phyloP scores from a whole-genome alignment of 2,329 filamentous ascomycete species.

The Triangularia verruculosa region DNA sequence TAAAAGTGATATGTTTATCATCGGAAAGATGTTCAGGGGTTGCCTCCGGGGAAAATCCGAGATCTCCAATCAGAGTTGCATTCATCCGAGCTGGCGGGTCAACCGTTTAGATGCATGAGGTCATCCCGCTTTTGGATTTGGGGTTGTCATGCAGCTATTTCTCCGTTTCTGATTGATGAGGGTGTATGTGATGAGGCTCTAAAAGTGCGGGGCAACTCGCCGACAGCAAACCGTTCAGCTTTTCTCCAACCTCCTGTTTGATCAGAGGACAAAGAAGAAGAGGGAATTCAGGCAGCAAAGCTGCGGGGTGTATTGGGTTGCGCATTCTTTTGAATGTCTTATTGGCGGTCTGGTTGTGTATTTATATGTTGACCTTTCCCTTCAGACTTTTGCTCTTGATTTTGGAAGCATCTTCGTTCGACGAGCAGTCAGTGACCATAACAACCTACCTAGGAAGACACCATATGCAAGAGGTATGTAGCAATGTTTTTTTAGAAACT shows the following conservation, averaged over 20 bases:
- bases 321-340: too few relatives aligned
- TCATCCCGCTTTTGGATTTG: neutral
- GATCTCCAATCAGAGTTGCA: neutral
- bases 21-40: neutral
- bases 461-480: too few relatives aligned
- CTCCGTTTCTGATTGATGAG: neutral
- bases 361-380: too few relatives aligned
- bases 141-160: neutral
- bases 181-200: neutral
- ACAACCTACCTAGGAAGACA: too few relatives aligned
- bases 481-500: too few relatives aligned
- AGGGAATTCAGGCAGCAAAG: neutral
- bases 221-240: neutral
- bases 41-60: neutral
- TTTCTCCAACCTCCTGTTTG: neutral
- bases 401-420: too few relatives aligned
- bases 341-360: too few relatives aligned
- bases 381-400: too few relatives aligned
- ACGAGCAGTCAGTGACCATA: too few relatives aligned
- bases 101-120: neutral
- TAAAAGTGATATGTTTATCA: neutral
- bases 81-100: neutral
- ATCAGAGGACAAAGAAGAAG: neutral
- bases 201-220: neutral
- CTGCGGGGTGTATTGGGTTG: neutral